These are phyloP conservation scores for Botrytis fragariae DNA, from an alignment of 2,329 filamentous ascomycete species.

Conservation along the genomic window DNA sequence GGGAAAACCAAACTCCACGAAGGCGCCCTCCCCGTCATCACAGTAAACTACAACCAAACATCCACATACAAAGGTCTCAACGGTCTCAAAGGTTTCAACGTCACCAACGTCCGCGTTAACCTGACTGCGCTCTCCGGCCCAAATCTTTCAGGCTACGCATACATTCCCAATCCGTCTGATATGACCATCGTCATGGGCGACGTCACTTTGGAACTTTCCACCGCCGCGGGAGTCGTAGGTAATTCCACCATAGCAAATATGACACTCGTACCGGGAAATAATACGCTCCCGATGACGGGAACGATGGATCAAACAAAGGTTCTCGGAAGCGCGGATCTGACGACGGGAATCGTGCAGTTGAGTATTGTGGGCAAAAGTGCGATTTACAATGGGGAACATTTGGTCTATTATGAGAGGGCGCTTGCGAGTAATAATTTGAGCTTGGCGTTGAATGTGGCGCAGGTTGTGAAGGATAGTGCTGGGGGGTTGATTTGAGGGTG, in stretches of 20 bases:
- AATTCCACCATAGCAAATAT: conserved; percentile 50
- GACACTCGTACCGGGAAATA: conserved; percentile 52
- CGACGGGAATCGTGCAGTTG: conserved; percentile 49
- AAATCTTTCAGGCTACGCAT: conserved; percentile 54
- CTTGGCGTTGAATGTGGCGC: conserved; percentile 45
- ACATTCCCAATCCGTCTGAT: conserved; percentile 59
- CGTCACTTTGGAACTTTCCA: conserved; percentile 52
- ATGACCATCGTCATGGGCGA: conserved; percentile 57
- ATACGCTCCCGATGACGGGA: conserved; percentile 49
- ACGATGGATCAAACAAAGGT: conserved; percentile 45
- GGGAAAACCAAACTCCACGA: conserved; percentile 53
- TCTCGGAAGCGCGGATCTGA: conserved; percentile 35
- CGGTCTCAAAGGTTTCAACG: conserved; percentile 50
- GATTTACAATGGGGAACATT: conserved; percentile 47
- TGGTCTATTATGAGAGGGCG: conserved; percentile 52
- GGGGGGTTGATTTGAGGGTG: background rate
- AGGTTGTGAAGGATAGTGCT: conserved; percentile 35
- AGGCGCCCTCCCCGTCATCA: conserved; percentile 48
- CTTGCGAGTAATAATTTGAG: conserved; percentile 47
- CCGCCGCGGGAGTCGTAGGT: conserved; percentile 46
- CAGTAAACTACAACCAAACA: conserved; percentile 54
- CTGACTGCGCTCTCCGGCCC: conserved; percentile 42
- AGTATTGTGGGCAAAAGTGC: conserved; percentile 49
- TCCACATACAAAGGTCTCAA: conserved; percentile 60
- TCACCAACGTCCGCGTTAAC: conserved; percentile 49